Evolutionary conservation across 2,329 filamentous ascomycete species (phyloP).

Genomic region (Ascochyta clinopodiicola): DNA sequence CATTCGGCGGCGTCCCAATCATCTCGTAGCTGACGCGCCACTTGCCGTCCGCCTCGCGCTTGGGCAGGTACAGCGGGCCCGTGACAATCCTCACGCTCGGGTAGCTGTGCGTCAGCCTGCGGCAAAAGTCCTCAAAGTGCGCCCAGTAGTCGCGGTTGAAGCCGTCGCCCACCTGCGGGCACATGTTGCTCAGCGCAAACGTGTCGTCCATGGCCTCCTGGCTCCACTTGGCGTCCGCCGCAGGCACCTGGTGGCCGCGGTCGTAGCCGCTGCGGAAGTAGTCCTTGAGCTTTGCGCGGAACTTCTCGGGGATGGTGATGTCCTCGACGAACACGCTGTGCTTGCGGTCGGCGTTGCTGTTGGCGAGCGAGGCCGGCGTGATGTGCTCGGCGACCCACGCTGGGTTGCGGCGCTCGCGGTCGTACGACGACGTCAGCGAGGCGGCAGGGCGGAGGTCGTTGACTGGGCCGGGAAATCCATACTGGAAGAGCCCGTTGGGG

Average conservation of each 20-base stretch:
- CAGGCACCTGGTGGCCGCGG: constrained; percentile 94
- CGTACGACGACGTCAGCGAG: constrained; percentile 85
- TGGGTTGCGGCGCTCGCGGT: constrained; percentile 89
- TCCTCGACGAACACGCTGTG: constrained; percentile 87
- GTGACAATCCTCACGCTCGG: constrained; percentile 91
- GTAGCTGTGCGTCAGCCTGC: constrained; percentile 79
- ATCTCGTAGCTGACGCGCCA: constrained; percentile 97
- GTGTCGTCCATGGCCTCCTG: constrained; percentile 95
- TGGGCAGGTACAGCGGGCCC: constrained; percentile 90
- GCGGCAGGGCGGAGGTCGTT: constrained; percentile 79
- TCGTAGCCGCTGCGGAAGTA: constrained; percentile 96
- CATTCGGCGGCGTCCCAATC: constrained; percentile 89
- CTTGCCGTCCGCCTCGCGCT: constrained; percentile 86
- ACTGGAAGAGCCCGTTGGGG: constrained; percentile 60
- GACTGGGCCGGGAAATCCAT: constrained; percentile 87
- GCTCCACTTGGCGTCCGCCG: constrained; percentile 94
- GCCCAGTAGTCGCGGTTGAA: constrained; percentile 99
- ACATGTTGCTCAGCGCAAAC: constrained; percentile 95
- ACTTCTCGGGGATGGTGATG: constrained; percentile 76
- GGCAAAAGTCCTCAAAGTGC: constrained; percentile 97
- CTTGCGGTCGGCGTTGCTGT: constrained; percentile 80
- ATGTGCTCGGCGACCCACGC: constrained; percentile 95
- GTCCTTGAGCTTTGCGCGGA: constrained; percentile 88
- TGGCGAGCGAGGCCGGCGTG: constrained; percentile 80
- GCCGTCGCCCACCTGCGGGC: constrained; percentile 94